Evolutionary conservation across 352 stramenopile species (phyloP).

Genomic region (Blastocystis sp.): DNA sequence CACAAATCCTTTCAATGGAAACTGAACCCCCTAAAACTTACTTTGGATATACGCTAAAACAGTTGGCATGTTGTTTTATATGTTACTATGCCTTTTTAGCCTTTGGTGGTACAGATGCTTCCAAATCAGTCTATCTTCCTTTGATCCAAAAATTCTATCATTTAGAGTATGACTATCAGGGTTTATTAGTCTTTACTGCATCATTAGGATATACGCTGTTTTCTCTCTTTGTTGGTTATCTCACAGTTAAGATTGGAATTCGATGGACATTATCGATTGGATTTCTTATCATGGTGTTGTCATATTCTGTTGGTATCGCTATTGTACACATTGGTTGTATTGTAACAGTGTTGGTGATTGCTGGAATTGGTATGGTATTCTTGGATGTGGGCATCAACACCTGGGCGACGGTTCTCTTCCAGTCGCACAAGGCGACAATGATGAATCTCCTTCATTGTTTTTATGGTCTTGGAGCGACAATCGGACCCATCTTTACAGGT

Average conservation of each 20-base stretch:
- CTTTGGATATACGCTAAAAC: constrained; percentile 26
- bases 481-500: constrained; percentile 35
- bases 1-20: neutral
- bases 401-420: constrained; percentile 27
- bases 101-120: constrained; percentile 27
- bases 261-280: constrained; percentile 12
- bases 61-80: constrained; percentile 25
- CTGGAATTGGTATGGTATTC: constrained; percentile 17
- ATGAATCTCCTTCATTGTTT: constrained; percentile 61
- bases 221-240: constrained; percentile 46
- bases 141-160: constrained; percentile 40
- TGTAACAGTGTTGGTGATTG: neutral
- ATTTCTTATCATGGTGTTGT: neutral
- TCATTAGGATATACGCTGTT: constrained; percentile 33
- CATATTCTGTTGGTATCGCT: neutral
- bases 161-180: constrained; percentile 51
- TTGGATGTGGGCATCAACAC: constrained; percentile 51
- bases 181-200: constrained; percentile 17
- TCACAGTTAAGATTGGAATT: neutral
- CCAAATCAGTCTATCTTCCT: constrained; percentile 19
- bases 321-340: constrained; percentile 20
- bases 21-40: neutral
- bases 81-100: constrained; percentile 33
- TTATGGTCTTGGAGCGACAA: constrained; percentile 54
- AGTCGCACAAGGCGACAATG: constrained; percentile 33